Base-by-base conservation (phyloP, 495 filamentous ascomycete genomes). In the Letharia columbiana region DNA sequence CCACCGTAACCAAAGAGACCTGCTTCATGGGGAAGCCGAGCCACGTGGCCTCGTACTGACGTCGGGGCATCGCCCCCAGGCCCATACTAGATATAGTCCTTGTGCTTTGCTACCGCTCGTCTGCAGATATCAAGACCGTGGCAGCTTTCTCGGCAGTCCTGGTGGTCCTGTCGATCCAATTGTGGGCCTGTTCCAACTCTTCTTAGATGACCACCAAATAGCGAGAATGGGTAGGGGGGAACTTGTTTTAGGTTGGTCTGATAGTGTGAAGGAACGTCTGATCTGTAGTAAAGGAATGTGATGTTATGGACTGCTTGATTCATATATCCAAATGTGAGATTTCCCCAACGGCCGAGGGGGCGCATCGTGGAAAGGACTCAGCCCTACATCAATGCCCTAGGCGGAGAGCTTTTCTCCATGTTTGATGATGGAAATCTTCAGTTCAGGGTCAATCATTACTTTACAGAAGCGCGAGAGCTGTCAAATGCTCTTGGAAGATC, bases 1-100 rank as follows among this genome's bases (percentile, higher is more conserved):
- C 66, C 83, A 95, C 92, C 71, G 90, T 86, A 70, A 91, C 79
- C 69, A 96, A 82, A 50, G 91, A 91, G 35, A 89, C 76, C 74
- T 87, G 85, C 79, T 90, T 94, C 82, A 91, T 82, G 39, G 87
- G 82, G 70, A 90, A 71, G 64, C 88, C 90, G 73, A 89, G 72
- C 71, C 77, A 75, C 58, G 75, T 77, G 50, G 65, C 68, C 41
- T 70, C 52, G 42, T 64, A 67, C 61, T 50, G 58, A 39, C 59
- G 67, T 10, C 67, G 61, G 45, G 52, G 23, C 61, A 61, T 67
- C 35, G 68, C 50, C 57, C 58, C 68, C 39, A 57, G 41, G 13
- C 40, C 56, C 35, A 58, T 67, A 57, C 5, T 4, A 49, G 52
- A 28, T 52, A 23, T 40, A 37, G 31, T 28, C 31, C 23, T 28